phyloP scores from a whole-genome alignment of 2,329 filamentous ascomycete species.

The Aspergillus sp. region DNA sequence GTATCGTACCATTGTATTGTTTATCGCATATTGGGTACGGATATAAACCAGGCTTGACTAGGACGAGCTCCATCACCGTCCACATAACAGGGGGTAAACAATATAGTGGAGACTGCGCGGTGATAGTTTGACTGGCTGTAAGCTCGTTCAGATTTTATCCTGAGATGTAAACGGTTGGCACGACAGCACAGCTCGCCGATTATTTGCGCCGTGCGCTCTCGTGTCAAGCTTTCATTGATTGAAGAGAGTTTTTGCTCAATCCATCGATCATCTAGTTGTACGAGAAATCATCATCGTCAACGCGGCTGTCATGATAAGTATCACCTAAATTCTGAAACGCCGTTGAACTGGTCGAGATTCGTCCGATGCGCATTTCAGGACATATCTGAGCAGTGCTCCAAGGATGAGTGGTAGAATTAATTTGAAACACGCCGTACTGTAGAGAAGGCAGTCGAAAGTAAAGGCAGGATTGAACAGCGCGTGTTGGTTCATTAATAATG shows the following conservation, averaged over 20 bases:
- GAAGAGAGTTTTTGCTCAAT: background rate
- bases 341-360: background rate
- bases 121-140: conserved; percentile 4
- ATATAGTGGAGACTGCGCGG: conserved; percentile 3
- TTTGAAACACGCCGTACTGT: background rate
- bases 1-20: background rate
- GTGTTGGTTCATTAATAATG: background rate
- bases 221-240: conserved; percentile 4
- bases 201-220: background rate
- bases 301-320: background rate
- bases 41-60: background rate
- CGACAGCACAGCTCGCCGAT: background rate
- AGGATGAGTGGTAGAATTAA: background rate
- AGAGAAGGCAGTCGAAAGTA: background rate
- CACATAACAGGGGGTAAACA: background rate
- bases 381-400: background rate
- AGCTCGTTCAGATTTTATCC: background rate
- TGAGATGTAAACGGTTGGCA: background rate
- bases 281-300: background rate
- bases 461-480: background rate
- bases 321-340: background rate
- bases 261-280: background rate
- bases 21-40: background rate
- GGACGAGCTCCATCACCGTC: background rate
- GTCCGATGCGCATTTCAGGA: background rate